Conservation (phyloP, 2,329 filamentous ascomycete species). For the Fusarium abutilonis region DNA sequence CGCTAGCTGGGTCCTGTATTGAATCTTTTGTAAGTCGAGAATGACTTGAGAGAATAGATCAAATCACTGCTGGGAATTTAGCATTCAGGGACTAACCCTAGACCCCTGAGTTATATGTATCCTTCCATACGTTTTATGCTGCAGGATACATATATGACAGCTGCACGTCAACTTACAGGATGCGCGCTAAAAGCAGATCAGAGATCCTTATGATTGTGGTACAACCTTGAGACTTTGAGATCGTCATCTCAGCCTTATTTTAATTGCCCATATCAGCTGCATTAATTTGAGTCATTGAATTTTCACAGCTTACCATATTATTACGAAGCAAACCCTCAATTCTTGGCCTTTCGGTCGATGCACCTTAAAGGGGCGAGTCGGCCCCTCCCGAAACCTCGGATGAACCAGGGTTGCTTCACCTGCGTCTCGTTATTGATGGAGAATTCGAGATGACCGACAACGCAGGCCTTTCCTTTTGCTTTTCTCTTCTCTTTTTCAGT, state of each 20-base stretch:
- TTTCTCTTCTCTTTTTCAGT: no score
- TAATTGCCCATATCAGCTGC: neutral
- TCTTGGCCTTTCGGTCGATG: conserved; percentile 26
- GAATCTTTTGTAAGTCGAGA: no score
- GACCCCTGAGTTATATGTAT: neutral
- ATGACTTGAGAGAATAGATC: no score
- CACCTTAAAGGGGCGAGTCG: conserved; percentile 19
- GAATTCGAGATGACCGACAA: conserved; percentile 18
- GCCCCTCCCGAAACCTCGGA: conserved; percentile 36
- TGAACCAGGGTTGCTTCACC: conserved; percentile 36
- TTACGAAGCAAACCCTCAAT: neutral
- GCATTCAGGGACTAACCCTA: neutral
- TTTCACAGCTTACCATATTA: neutral
- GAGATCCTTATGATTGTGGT: neutral
- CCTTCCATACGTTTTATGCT: neutral
- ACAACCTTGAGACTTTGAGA: neutral
- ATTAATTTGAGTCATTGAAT: neutral
- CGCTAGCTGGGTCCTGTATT: no score
- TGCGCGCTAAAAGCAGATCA: conserved; percentile 7
- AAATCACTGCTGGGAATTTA: neutral
- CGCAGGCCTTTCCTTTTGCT: neutral
- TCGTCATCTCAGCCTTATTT: conserved; percentile 19
- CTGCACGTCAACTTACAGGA: neutral
- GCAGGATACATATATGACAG: conserved; percentile 1
- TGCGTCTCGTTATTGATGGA: conserved; percentile 40